A percentile compares a stretch with the other conserved stretches of the same genome.
Evolutionary conservation across 176 grass and related monocot genomes (phyloP).

Genomic region (Tillandsia leiboldiana): DNA sequence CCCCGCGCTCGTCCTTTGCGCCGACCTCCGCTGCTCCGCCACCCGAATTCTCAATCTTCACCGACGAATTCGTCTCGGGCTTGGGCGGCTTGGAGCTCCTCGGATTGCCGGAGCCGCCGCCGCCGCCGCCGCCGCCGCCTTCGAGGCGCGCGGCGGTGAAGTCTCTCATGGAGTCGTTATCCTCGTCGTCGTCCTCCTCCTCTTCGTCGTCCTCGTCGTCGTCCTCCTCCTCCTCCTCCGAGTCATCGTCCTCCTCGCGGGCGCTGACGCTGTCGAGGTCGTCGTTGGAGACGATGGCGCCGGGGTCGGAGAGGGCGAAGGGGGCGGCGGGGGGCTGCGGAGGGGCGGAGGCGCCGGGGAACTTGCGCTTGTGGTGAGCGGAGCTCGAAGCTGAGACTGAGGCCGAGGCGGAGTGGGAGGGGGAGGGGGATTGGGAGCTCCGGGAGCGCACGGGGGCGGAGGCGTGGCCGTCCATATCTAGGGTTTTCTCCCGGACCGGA

Average conservation of each 20-base stretch:
- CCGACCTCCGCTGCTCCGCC: conserved; percentile 7
- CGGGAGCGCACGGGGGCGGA: conserved; percentile 29
- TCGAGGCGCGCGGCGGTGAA: conserved; percentile 40
- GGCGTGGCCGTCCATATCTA: conserved; percentile 70
- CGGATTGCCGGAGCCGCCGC: background rate
- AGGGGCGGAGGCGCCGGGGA: conserved; percentile 16
- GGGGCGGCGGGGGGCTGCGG: conserved; percentile 2
- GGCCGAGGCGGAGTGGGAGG: conserved; percentile 74
- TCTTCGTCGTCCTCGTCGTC: conserved; percentile 17
- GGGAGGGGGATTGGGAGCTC: conserved; percentile 34
- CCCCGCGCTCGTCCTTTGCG: conserved; percentile 30
- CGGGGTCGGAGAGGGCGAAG: conserved; percentile 60
- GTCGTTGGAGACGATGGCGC: conserved; percentile 48
- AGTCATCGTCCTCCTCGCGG: conserved; percentile 38
- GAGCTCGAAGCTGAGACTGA: conserved; percentile 65
- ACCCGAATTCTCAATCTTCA: conserved; percentile 19
- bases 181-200: conserved; percentile 26
- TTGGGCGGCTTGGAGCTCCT: conserved; percentile 34
- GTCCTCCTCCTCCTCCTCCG: conserved; percentile 14
- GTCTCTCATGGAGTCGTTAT: conserved; percentile 35
- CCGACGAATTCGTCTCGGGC: conserved; percentile 18
- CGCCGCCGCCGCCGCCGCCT: background rate
- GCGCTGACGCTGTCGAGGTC: conserved; percentile 38
- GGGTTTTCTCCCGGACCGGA: conserved; percentile 14
- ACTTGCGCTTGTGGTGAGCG: conserved; percentile 88